A percentile compares a stretch with the other conserved stretches of the same genome.
phyloP scores from a whole-genome alignment of 176 grass and related monocot species.

The Juncus inflexus region DNA sequence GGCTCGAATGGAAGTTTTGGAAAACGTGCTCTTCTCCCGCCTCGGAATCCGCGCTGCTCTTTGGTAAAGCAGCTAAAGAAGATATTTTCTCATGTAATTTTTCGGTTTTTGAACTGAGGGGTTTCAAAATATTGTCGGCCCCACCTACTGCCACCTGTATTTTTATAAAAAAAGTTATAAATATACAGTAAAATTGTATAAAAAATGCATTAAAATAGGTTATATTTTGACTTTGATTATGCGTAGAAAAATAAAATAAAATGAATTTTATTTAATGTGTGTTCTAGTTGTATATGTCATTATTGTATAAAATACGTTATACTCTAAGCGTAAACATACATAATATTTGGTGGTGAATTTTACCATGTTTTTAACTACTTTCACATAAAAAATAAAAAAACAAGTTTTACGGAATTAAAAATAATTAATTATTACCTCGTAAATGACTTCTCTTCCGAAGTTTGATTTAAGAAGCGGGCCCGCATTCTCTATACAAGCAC shows the following conservation, averaged over 20 bases:
- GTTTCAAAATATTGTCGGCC: constrained; percentile 57
- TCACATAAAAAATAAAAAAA: neutral
- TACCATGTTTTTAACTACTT: no score
- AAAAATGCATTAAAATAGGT: no score
- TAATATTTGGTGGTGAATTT: no score
- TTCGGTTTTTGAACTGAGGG: constrained; percentile 31
- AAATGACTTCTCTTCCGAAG: constrained; percentile 81
- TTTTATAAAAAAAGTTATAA: neutral
- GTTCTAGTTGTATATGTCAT: no score
- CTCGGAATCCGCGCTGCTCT: constrained; percentile 46
- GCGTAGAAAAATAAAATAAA: no score
- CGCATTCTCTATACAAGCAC: constrained; percentile 56
- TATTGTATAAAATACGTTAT: no score
- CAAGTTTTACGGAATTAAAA: neutral
- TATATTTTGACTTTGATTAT: no score
- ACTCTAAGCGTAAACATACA: no score
- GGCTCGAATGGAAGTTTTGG: constrained; percentile 75
- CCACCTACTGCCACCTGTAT: constrained; percentile 65
- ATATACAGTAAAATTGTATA: neutral
- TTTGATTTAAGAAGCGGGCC: constrained; percentile 69
- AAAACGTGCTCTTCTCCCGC: constrained; percentile 59
- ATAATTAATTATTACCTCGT: constrained; percentile 49
- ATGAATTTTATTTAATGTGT: no score
- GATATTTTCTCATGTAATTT: constrained; percentile 66
- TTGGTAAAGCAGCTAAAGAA: constrained; percentile 47